phyloP scores from a whole-genome alignment of 805 yeast species.

The Wickerhamiella nectarea region DNA sequence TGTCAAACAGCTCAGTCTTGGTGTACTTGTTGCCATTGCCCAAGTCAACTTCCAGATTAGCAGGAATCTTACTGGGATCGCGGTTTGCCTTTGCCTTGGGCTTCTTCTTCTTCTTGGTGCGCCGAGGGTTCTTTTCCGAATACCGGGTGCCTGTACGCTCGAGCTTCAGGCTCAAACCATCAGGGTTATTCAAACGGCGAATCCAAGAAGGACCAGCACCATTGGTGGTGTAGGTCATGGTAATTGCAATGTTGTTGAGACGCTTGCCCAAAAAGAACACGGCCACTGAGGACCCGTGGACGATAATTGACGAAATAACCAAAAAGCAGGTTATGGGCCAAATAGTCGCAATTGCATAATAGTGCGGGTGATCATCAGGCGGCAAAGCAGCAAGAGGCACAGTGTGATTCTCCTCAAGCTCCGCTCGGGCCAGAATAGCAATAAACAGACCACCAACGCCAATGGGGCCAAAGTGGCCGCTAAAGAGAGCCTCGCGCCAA shows the following conservation, averaged over 20 bases:
- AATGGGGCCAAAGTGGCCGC: slow-evolving; percentile 93
- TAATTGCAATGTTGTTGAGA: slow-evolving; percentile 79
- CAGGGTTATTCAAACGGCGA: slow-evolving; percentile 52
- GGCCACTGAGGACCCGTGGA: slow-evolving; percentile 86
- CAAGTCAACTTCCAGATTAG: slow-evolving; percentile 14
- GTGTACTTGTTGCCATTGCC: slow-evolving; percentile 13
- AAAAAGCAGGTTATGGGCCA: slow-evolving; percentile 81
- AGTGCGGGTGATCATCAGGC: slow-evolving; percentile 35
- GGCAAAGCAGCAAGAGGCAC: slow-evolving; percentile 38
- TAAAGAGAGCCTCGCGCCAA: slow-evolving; percentile 88
- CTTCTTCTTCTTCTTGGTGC: not conserved
- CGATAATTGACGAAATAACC: slow-evolving; percentile 67
- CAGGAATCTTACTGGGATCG: slow-evolving; percentile 8
- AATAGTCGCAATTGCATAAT: slow-evolving; percentile 44
- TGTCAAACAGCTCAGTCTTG: slow-evolving; percentile 15
- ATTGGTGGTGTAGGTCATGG: slow-evolving; percentile 62
- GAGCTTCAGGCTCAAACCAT: slow-evolving; percentile 58
- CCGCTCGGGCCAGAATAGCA: slow-evolving; percentile 61
- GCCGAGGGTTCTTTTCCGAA: slow-evolving; percentile 16
- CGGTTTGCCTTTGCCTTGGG: slow-evolving; percentile 1
- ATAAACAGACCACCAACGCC: slow-evolving; percentile 92
- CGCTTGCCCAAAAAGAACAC: slow-evolving; percentile 67
- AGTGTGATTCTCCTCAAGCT: slow-evolving; percentile 46
- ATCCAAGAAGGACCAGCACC: slow-evolving; percentile 66
- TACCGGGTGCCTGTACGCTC: slow-evolving; percentile 66